Evolutionary conservation across 768 basidiomycete species (phyloP), one percentile per base, ranked within the genome.

Genomic region (Tricholoma furcatifolium): DNA sequence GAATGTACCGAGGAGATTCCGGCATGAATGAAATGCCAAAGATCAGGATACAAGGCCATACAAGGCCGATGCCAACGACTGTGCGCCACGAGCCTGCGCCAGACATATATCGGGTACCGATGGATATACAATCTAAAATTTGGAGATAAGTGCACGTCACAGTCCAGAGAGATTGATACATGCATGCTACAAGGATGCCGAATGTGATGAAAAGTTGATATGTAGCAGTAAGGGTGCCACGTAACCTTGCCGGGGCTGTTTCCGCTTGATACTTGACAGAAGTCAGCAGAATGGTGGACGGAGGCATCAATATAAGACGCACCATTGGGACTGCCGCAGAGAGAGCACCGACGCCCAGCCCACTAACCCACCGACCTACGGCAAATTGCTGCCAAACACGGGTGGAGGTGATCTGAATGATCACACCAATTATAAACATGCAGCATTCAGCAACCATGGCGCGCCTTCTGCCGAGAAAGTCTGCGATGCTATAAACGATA

Each of bases 1-100:
- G 15, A 20, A 51, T 66, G 3, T 55, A 76, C 69, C 83, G 72
- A 30, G 79, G 85, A 35, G 78, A 78, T 67, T 87, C 86, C 17
- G 86, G 87, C 81, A 87, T 84, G 60, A 84, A 83, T 5, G 83
- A 58, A 59, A 89, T 88, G 24, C 85, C 85, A 38, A 80, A 53
- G n/a, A 73, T 73, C 18, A 89, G 78, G 39, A 88, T 74, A 51
- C 74, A 60, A 3, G 85, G 80, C 81, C 84, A 89, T 36, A 84
- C 62, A 54, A 87, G 69, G 35, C 83, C 79, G 49, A 87, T 73
- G 20, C 78, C 84, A 31, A 87, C 75, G 35, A 85, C 75, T 12
- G 75, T 78, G 38, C 82, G 79, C 87, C 87, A 88, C 7, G 80
- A 81, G 6, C 72, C 74, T 11, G 77, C 72, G 34, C 71, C 75